Evolutionary conservation across 2,329 filamentous ascomycete genomes (phyloP).

Genomic region (Cladosporium sp.): DNA sequence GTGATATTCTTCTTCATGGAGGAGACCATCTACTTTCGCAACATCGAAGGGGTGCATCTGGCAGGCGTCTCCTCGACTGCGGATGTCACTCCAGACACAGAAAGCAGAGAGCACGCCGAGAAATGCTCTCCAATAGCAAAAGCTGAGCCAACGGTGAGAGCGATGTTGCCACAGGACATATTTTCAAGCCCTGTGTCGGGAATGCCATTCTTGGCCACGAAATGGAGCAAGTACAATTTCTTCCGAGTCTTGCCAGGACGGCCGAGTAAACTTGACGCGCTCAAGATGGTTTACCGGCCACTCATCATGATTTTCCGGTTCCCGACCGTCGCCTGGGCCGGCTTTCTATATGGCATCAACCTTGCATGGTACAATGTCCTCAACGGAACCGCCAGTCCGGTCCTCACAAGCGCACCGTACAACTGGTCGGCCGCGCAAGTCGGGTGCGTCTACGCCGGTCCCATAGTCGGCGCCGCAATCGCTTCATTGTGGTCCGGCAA

Average conservation of each 20-base stretch:
- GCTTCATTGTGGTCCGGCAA: constrained; percentile 38
- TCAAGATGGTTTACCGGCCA: constrained; percentile 23
- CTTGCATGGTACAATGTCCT: constrained; percentile 23
- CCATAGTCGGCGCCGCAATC: constrained; percentile 39
- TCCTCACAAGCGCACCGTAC: constrained; percentile 35
- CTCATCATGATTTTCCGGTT: constrained; percentile 21
- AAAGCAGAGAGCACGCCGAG: background rate
- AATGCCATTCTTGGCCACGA: background rate
- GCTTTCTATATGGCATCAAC: constrained; percentile 21
- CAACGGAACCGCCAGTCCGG: constrained; percentile 20
- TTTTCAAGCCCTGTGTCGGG: background rate
- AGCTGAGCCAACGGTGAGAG: constrained; percentile 10
- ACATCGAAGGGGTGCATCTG: background rate
- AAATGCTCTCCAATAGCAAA: constrained; percentile 19
- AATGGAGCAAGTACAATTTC: constrained; percentile 37
- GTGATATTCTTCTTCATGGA: constrained; percentile 61
- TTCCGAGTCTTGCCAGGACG: constrained; percentile 24
- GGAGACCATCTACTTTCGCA: constrained; percentile 54
- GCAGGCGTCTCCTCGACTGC: background rate
- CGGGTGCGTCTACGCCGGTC: constrained; percentile 56
- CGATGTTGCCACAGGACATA: background rate
- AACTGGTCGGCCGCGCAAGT: constrained; percentile 40
- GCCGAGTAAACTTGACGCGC: constrained; percentile 24
- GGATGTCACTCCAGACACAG: background rate
- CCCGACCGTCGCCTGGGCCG: constrained; percentile 20